Conservation (phyloP, 1,284 basidiomycete species). For the Trametes versicolor region DNA sequence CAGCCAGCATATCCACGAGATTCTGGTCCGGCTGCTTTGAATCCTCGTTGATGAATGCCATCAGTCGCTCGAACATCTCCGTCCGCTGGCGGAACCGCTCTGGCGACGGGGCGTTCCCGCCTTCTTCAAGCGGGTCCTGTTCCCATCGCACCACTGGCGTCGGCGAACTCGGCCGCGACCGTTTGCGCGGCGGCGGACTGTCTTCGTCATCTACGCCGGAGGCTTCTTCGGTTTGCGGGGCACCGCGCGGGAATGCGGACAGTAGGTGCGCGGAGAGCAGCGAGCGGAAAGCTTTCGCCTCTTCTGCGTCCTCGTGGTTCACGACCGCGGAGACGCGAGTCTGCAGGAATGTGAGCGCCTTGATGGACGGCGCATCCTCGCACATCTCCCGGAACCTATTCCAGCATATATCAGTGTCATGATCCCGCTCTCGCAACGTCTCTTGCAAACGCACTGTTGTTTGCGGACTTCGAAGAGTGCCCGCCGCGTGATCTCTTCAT, state of each 20-base stretch:
- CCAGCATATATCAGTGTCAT: not conserved
- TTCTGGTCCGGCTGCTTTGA: slow-evolving; percentile 67
- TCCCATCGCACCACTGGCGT: slow-evolving; percentile 43
- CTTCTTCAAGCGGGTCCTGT: slow-evolving; percentile 51
- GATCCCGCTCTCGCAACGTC: not conserved
- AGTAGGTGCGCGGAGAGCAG: slow-evolving; percentile 78
- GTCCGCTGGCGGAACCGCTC: slow-evolving; percentile 67
- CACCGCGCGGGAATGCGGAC: slow-evolving; percentile 38
- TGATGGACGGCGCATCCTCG: slow-evolving; percentile 67
- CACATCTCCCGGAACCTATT: slow-evolving; percentile 83
- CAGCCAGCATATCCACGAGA: slow-evolving; percentile 44
- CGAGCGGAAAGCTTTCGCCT: slow-evolving; percentile 69
- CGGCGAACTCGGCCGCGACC: slow-evolving; percentile 27
- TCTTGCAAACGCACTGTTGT: slow-evolving; percentile 66
- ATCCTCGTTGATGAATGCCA: slow-evolving; percentile 67
- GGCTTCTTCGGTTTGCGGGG: not conserved
- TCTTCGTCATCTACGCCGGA: slow-evolving; percentile 20
- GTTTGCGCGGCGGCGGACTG: slow-evolving; percentile 32
- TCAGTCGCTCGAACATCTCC: slow-evolving; percentile 71
- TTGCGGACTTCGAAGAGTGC: slow-evolving; percentile 69
- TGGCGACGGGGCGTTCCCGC: slow-evolving; percentile 39
- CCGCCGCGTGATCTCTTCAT: slow-evolving; percentile 67
- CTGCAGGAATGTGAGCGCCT: slow-evolving; percentile 77
- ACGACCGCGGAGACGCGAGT: slow-evolving; percentile 75
- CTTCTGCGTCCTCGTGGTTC: slow-evolving; percentile 69